Percentiles rank a stretch among this genome's conserved stretches.
Evolutionary conservation across 805 yeast genomes (phyloP).

Genomic region (Candida pseudofarinosa): DNA sequence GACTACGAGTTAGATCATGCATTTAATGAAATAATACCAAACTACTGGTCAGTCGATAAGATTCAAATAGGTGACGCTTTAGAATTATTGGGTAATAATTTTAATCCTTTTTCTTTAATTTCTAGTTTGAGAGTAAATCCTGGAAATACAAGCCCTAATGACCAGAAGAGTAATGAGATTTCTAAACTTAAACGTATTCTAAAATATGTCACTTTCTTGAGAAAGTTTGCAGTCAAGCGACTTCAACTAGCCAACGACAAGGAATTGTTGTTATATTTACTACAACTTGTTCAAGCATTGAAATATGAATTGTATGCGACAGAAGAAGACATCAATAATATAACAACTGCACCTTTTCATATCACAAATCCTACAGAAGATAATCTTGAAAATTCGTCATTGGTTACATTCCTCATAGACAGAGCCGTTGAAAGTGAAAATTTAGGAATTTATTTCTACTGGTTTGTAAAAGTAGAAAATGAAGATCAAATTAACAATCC

Average conservation of each 20-base stretch:
- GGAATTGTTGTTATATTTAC: conserved; percentile 73
- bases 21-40: conserved; percentile 58
- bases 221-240: conserved; percentile 86
- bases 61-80: conserved; percentile 82
- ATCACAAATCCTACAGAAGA: neutral
- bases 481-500: conserved; percentile 48
- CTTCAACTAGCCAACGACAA: conserved; percentile 72
- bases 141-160: conserved; percentile 3
- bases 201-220: conserved; percentile 51
- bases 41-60: conserved; percentile 59
- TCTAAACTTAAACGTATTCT: conserved; percentile 28
- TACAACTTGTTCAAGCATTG: conserved; percentile 89
- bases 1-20: conserved; percentile 77
- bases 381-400: conserved; percentile 48
- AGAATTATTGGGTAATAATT: conserved; percentile 77
- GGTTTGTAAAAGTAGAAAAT: conserved; percentile 88
- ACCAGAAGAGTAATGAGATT: conserved; percentile 21
- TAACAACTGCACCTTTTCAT: conserved; percentile 14
- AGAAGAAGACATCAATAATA: conserved; percentile 14
- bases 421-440: conserved; percentile 61
- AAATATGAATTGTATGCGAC: conserved; percentile 58
- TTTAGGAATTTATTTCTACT: conserved; percentile 80
- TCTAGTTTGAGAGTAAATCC: conserved; percentile 6
- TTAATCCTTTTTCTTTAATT: conserved; percentile 44
- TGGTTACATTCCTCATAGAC: conserved; percentile 71